Evolutionary conservation across 2,329 filamentous ascomycete species (phyloP).

Genomic region (Cordyceps javanica): DNA sequence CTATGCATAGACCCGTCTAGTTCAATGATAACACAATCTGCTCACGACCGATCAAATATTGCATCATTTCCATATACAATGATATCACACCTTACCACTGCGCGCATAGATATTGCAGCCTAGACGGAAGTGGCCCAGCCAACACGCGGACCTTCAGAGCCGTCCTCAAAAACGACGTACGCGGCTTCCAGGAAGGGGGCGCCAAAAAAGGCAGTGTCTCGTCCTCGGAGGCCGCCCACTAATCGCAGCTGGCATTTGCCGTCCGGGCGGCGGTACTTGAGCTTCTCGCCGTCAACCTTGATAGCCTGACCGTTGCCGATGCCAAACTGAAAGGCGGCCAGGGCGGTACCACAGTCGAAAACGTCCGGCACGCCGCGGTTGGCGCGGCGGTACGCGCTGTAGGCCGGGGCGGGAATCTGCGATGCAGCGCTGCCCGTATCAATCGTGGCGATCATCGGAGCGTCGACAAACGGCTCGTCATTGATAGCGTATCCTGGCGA

Average conservation of each 20-base stretch:
- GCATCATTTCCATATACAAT: no score
- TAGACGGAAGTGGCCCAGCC: not conserved
- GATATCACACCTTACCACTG: no score
- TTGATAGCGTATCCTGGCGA: constrained; percentile 20
- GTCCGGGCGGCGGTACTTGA: not conserved
- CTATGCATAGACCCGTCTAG: no score
- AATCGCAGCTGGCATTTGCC: constrained; percentile 2
- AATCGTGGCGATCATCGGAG: constrained; percentile 36
- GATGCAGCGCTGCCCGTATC: constrained; percentile 59
- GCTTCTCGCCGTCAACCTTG: constrained; percentile 40
- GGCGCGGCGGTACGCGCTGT: constrained; percentile 22
- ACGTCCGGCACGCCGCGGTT: constrained; percentile 42
- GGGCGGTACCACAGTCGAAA: constrained; percentile 35
- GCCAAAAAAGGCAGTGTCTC: not conserved
- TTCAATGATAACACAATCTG: no score
- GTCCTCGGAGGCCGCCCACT: no score
- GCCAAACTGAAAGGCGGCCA: constrained; percentile 47
- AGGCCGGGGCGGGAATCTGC: constrained; percentile 42
- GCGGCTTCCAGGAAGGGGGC: not conserved
- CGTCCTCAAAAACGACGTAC: constrained; percentile 1
- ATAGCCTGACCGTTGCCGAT: constrained; percentile 54
- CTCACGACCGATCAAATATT: no score
- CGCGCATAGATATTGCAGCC: no score
- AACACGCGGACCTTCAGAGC: not conserved
- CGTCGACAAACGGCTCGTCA: constrained; percentile 16